Percentiles rank a stretch among this genome's conserved stretches.
Conservation (phyloP, 2,329 filamentous ascomycete genomes). For the Ambrosiella cleistominuta region DNA sequence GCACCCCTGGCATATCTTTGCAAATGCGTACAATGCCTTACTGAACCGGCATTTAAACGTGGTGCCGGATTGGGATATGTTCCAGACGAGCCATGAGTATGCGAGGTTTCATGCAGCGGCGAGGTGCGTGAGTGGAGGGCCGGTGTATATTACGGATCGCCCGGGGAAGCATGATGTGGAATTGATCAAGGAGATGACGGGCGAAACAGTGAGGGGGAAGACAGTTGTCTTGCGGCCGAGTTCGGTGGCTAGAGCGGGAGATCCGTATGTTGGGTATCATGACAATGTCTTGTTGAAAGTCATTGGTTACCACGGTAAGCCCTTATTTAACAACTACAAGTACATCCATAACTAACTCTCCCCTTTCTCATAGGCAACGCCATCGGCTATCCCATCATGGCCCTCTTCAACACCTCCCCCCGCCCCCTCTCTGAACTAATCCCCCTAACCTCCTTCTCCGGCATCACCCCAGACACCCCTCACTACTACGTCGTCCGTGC, state of each 20-base stretch:
- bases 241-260: slow-evolving; percentile 51
- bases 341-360: background rate
- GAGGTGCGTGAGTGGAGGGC: slow-evolving; percentile 75
- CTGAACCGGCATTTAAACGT: slow-evolving; percentile 73
- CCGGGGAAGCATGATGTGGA: slow-evolving; percentile 64
- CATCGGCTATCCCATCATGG: slow-evolving; percentile 60
- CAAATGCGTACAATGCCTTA: slow-evolving; percentile 77
- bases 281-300: slow-evolving; percentile 60
- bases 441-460: slow-evolving; percentile 54
- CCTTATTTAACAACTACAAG: background rate
- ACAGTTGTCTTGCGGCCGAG: slow-evolving; percentile 71
- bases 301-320: slow-evolving; percentile 54
- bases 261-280: slow-evolving; percentile 59
- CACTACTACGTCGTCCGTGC: slow-evolving; percentile 53
- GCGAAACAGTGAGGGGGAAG: slow-evolving; percentile 48
- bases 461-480: slow-evolving; percentile 29
- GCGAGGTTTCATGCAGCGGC: slow-evolving; percentile 78
- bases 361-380: slow-evolving; percentile 24
- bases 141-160: slow-evolving; percentile 83
- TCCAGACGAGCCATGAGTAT: slow-evolving; percentile 48
- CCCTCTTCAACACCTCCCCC: slow-evolving; percentile 64
- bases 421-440: slow-evolving; percentile 49
- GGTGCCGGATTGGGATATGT: slow-evolving; percentile 68
- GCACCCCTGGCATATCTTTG: slow-evolving; percentile 90
- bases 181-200: slow-evolving; percentile 68